Evolutionary conservation across 2,329 filamentous ascomycete genomes (phyloP).

Genomic region (Fusarium udum): DNA sequence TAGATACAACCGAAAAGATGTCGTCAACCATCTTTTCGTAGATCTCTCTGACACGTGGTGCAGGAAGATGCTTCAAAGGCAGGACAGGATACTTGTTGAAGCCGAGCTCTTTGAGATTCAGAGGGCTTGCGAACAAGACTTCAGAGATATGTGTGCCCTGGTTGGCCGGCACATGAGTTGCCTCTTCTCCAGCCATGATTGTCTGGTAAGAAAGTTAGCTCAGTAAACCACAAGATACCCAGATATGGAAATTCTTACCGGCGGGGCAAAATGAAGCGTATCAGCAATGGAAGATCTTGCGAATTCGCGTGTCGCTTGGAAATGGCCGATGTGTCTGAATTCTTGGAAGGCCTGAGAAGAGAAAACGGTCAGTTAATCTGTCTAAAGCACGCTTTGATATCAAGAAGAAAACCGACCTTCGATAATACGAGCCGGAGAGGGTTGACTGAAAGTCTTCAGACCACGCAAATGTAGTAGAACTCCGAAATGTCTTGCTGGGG

Average conservation of each 20-base stretch:
- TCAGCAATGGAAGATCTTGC: neutral
- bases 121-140: rapidly evolving
- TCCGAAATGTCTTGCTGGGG: rapidly evolving
- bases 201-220: rapidly evolving
- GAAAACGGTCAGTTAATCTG: neutral
- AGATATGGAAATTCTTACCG: rapidly evolving
- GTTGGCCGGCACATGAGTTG: neutral
- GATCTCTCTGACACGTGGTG: neutral
- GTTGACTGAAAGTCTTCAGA: neutral
- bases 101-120: neutral
- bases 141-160: neutral
- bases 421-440: neutral
- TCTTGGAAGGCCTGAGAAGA: rapidly evolving
- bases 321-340: rapidly evolving
- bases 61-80: rapidly evolving
- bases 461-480: neutral
- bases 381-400: neutral
- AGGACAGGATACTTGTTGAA: neutral
- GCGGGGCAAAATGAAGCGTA: rapidly evolving
- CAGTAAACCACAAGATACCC: rapidly evolving
- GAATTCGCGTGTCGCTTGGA: rapidly evolving
- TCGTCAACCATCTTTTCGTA: neutral
- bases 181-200: neutral
- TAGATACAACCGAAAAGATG: neutral
- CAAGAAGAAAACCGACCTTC: neutral